Evolutionary conservation across 345 rosid species (phyloP).

Genomic region (Corchorus olitorius): DNA sequence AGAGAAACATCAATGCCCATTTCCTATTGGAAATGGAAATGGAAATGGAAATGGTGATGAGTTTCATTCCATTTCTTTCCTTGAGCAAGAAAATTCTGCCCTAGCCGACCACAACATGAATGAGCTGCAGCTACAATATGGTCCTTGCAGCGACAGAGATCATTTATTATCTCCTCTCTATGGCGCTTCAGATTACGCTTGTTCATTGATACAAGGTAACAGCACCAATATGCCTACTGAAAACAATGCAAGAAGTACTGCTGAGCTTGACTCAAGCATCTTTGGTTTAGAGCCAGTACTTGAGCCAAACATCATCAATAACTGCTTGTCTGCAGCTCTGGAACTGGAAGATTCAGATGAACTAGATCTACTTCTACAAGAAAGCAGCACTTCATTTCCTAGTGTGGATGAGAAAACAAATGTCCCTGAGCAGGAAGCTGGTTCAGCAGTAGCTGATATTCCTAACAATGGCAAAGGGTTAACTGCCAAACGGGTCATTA

Average conservation of each 20-base stretch:
- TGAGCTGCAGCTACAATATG: too few species aligned
- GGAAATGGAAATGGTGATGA: background rate
- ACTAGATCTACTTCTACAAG: background rate
- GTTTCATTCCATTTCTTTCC: background rate
- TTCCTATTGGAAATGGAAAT: background rate
- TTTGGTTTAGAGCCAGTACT: background rate
- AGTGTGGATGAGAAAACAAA: background rate
- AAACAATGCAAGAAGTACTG: background rate
- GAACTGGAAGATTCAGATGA: background rate
- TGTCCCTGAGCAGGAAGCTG: too few species aligned
- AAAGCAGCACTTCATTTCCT: background rate
- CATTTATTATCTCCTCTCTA: background rate
- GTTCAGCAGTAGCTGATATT: too few species aligned
- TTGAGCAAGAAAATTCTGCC: constrained; percentile 4
- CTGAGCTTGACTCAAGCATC: constrained; percentile 1
- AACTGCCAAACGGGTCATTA: background rate
- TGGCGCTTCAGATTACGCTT: background rate
- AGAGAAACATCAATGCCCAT: background rate
- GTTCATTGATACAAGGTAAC: too few species aligned
- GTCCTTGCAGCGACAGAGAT: background rate
- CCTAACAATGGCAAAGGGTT: background rate
- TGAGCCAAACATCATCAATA: constrained; percentile 1
- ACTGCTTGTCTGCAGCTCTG: background rate
- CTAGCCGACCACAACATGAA: background rate
- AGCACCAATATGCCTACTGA: background rate